phyloP scores from a whole-genome alignment of 257 asterid species.

The Fraxinus americana region DNA sequence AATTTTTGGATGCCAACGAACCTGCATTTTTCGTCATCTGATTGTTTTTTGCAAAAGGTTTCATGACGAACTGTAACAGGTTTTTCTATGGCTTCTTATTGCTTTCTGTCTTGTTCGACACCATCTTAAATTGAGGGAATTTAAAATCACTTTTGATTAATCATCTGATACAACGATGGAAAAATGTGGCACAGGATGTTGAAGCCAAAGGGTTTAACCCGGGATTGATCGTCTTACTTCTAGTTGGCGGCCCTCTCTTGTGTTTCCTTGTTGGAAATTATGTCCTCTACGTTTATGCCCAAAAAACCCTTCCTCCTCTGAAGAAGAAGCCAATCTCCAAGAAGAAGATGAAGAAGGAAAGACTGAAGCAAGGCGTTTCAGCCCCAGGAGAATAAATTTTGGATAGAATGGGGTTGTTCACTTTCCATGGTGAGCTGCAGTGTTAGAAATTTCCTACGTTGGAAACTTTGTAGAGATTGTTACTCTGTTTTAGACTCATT shows the following conservation, averaged over 20 bases:
- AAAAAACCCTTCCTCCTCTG: conserved; percentile 74
- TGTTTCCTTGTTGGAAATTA: conserved; percentile 74
- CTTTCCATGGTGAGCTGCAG: conserved; percentile 26
- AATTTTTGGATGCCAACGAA: background rate
- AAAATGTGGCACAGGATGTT: conserved; percentile 40
- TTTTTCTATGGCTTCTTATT: background rate
- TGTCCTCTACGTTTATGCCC: conserved; percentile 71
- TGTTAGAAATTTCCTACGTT: background rate
- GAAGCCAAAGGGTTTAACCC: conserved; percentile 76
- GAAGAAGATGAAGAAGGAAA: conserved; percentile 94
- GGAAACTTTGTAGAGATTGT: background rate
- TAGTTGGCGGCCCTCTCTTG: conserved; percentile 68
- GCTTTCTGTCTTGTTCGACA: background rate
- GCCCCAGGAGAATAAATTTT: conserved; percentile 80
- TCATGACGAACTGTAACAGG: background rate
- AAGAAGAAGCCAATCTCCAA: conserved; percentile 88
- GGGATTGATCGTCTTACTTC: conserved; percentile 73
- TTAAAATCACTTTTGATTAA: background rate
- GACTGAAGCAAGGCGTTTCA: conserved; percentile 86
- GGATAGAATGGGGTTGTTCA: background rate
- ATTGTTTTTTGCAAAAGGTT: background rate
- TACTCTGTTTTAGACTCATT: background rate
- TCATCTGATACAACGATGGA: conserved; percentile 11
- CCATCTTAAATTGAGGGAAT: background rate
- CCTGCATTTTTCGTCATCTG: background rate